These are phyloP conservation scores for Leptodermis oblonga DNA, from an alignment of 257 asterid species.

Conservation along the genomic window DNA sequence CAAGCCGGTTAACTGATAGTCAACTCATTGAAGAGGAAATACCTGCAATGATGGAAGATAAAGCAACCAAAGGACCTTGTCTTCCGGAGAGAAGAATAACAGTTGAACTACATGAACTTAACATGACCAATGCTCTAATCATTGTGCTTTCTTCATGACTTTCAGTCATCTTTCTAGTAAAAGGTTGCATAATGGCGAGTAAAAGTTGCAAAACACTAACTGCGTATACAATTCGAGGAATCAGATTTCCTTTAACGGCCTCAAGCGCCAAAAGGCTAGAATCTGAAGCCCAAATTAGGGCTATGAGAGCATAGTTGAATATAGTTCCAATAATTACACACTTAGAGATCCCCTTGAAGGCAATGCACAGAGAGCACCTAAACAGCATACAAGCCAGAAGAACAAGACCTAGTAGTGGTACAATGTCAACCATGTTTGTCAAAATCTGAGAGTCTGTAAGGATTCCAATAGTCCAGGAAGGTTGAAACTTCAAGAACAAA, in stretches of 20 bases:
- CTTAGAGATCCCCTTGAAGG: conserved; percentile 51
- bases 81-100: conserved; percentile 76
- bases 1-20: background rate
- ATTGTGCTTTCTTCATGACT: conserved; percentile 39
- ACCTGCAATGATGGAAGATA: conserved; percentile 75
- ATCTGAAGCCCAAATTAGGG: conserved; percentile 60
- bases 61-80: conserved; percentile 75
- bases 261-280: conserved; percentile 32
- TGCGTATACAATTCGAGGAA: conserved; percentile 71
- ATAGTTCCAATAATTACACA: conserved; percentile 51
- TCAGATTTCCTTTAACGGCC: conserved; percentile 40
- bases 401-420: conserved; percentile 56
- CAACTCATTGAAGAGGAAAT: conserved; percentile 20
- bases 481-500: conserved; percentile 38
- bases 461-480: conserved; percentile 56
- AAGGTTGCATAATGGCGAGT: conserved; percentile 31
- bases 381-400: conserved; percentile 51
- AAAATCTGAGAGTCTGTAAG: conserved; percentile 42
- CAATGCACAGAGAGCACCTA: conserved; percentile 39
- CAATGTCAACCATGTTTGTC: conserved; percentile 46
- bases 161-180: conserved; percentile 26
- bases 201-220: conserved; percentile 64
- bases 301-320: conserved; percentile 50
- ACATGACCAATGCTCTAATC: conserved; percentile 54
- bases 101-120: conserved; percentile 77